These are phyloP conservation scores for Phytophthora foliorum DNA, from an alignment of 352 stramenopile genomes.

Conservation along the genomic window DNA sequence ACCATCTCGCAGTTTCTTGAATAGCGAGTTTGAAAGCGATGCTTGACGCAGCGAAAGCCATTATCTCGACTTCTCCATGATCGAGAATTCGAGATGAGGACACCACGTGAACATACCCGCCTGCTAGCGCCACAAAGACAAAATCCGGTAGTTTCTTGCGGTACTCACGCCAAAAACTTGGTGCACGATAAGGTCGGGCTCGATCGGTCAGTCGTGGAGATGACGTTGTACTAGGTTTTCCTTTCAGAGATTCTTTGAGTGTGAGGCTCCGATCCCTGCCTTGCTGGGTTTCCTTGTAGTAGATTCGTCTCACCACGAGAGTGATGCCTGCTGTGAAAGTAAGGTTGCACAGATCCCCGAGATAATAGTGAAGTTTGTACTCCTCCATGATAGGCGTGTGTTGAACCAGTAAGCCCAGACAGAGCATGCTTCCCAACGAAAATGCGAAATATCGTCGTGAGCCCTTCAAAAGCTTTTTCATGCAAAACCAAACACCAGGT, in stretches of 20 bases:
- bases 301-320: conserved; percentile 6
- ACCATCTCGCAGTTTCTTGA: conserved; percentile 37
- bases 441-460: too few species aligned
- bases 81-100: conserved; percentile 1
- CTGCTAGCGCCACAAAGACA: conserved; percentile 13
- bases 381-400: too few species aligned
- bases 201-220: too few species aligned
- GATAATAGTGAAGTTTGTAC: too few species aligned
- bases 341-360: too few species aligned
- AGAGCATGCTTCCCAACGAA: too few species aligned
- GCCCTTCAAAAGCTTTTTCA: too few species aligned
- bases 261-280: neutral
- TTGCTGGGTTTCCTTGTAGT: conserved; percentile 14
- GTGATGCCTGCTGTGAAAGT: conserved; percentile 2
- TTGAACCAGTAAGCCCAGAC: too few species aligned
- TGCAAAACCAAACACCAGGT: too few species aligned
- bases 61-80: conserved; percentile 1
- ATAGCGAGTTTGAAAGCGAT: conserved; percentile 38
- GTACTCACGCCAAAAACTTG: conserved; percentile 17
- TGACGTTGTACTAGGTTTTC: neutral
- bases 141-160: neutral
- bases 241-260: neutral
- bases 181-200: neutral
- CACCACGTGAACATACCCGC: conserved; percentile 28
- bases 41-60: conserved; percentile 9